Evolutionary conservation across 2,329 filamentous ascomycete species (phyloP), one percentile per base, ranked within the genome.

Genomic region (Ilyonectria sp.): DNA sequence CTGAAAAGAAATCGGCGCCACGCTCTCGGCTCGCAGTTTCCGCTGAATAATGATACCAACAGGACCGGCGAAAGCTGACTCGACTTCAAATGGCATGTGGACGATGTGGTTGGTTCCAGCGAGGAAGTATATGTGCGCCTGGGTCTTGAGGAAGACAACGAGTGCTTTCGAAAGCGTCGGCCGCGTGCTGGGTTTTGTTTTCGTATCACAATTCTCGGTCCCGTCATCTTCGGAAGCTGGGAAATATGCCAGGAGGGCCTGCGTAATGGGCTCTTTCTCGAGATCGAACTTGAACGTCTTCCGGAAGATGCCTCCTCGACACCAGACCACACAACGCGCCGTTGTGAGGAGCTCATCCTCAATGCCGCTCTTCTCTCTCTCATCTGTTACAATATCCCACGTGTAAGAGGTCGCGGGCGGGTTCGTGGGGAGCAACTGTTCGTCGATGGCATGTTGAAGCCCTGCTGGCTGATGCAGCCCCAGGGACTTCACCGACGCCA

Each of bases 61-160:
- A 6, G 94, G 93, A 13, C 93, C 93, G 40, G 95, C 90, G 79
- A 95, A 94, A 33, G 93, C 94, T 60, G 90, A 90, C 77, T 97
- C 94, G 47, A 98, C 93, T 81, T 98, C 95, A 77, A 99, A 99
- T 2, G 95, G 95, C 77, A 99, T 90, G 79, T 97, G 94, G 54
- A 98, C 87, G 65, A 97, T 90, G 86, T 99, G 93, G 77, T 90
- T 96, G 37, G 94, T 91, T 21, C 95, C 95, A 2, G 93, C 90
- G 43, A 98, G 87, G 78, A 97, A 98, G 84, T 95, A 97, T 71
- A 99, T 90, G 78, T 98, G 95, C 23, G 94, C 94, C 78, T 98
- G 95, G 0, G 94, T 95, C 81, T 93, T 95, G 71, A 99, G 89
- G 73, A 98, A 93, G 56, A 99, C 93, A 8, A 98, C 94, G 68